Evolutionary conservation across 164 flowering plant genomes (phyloP).

Genomic region (Tetracentron sinense): DNA sequence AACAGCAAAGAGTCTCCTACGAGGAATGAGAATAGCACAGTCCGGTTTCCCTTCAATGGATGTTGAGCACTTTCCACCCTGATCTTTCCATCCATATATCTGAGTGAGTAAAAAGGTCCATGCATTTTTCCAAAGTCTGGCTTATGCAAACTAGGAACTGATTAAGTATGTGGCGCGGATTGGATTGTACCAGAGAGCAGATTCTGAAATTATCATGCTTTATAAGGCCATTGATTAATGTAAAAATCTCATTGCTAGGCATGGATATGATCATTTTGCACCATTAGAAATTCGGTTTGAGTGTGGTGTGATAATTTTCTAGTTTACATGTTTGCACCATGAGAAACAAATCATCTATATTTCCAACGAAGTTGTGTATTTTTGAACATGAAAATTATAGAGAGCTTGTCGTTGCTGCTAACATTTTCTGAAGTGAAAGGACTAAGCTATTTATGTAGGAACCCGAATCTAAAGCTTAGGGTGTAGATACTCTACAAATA

Average conservation of each 20-base stretch:
- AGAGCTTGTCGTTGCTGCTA: no score
- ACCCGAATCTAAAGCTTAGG: no score
- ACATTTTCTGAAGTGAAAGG: no score
- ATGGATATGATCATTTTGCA: not conserved
- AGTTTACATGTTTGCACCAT: no score
- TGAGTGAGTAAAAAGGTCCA: not conserved
- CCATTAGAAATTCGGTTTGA: not conserved
- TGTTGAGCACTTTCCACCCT: conserved; percentile 67
- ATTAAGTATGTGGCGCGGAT: not conserved
- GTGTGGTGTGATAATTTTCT: no score
- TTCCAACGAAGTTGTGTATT: no score
- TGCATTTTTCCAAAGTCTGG: not conserved
- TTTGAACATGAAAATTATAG: no score
- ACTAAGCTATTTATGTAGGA: no score
- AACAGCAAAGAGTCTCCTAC: conserved; percentile 75
- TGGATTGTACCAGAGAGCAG: not conserved
- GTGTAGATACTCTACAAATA: no score
- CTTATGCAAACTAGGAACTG: not conserved
- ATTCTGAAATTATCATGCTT: not conserved
- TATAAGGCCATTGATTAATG: not conserved
- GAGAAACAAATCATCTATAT: no score
- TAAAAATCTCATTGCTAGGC: not conserved
- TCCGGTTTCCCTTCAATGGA: conserved; percentile 60
- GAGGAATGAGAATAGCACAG: conserved; percentile 59
- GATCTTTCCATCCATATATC: conserved; percentile 6